A percentile compares a stretch with the other conserved stretches of the same genome.
phyloP scores from a whole-genome alignment of 2,329 filamentous ascomycete genomes.

The Sporothrix brunneoviolacea region DNA sequence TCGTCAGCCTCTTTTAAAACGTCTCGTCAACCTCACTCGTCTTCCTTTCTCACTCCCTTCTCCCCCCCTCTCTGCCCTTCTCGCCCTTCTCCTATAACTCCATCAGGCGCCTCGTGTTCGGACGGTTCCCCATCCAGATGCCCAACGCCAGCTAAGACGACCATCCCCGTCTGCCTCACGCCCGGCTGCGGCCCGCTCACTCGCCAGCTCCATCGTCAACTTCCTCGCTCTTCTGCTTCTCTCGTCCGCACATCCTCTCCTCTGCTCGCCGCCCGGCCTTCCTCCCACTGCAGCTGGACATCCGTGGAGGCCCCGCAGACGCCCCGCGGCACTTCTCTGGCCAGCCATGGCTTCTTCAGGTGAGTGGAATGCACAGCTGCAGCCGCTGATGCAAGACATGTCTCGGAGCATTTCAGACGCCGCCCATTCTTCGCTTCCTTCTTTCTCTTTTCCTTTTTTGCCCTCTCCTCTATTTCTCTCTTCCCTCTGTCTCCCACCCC shows the following conservation, averaged over 20 bases:
- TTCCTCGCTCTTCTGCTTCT: neutral
- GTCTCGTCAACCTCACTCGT: neutral
- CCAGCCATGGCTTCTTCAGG: constrained; percentile 6
- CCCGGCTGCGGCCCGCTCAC: neutral
- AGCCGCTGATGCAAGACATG: constrained; percentile 7
- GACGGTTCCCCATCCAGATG: too few species aligned
- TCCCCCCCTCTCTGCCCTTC: neutral
- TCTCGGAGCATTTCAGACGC: constrained; percentile 5
- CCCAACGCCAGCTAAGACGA: neutral
- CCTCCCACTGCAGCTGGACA: constrained; percentile 1
- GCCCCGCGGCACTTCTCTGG: constrained; percentile 1
- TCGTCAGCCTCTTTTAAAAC: constrained; percentile 7
- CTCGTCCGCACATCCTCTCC: neutral
- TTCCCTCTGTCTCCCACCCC: neutral
- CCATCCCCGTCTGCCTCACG: neutral
- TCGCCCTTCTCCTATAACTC: neutral
- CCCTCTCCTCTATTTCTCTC: neutral
- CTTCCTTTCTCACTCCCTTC: too few species aligned
- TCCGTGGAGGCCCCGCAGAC: constrained; percentile 1
- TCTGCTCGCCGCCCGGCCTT: neutral
- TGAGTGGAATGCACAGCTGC: neutral
- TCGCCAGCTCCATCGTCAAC: neutral
- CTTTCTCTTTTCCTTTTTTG: neutral
- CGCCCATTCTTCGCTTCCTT: neutral
- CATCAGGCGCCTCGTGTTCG: too few species aligned